Evolutionary conservation across 2,329 filamentous ascomycete species (phyloP).

Genomic region (Fusarium guadeloupense): DNA sequence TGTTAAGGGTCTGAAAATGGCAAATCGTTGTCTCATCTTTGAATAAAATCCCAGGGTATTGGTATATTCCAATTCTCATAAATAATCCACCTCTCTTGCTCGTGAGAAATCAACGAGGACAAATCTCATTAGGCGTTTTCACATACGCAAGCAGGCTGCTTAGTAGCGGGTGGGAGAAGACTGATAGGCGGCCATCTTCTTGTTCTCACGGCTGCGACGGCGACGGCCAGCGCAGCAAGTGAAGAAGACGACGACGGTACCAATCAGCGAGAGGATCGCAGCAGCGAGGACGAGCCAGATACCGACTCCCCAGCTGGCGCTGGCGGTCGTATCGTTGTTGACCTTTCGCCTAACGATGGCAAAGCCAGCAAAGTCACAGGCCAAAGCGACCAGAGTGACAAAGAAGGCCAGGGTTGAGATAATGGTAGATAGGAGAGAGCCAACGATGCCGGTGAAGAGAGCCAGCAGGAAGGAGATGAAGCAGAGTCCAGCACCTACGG

Average conservation of each 20-base stretch:
- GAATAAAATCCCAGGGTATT: constrained; percentile 6
- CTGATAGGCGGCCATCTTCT: constrained; percentile 43
- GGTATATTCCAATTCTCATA: constrained; percentile 17
- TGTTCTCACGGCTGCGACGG: constrained; percentile 42
- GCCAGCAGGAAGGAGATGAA: constrained; percentile 68
- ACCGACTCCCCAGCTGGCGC: constrained; percentile 61
- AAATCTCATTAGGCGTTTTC: neutral
- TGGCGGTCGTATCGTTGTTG: constrained; percentile 55
- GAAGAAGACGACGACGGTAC: constrained; percentile 66
- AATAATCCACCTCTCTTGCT: constrained; percentile 10
- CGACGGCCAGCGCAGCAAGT: constrained; percentile 66
- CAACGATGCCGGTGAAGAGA: constrained; percentile 61
- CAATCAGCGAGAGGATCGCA: constrained; percentile 64
- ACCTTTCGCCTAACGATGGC: constrained; percentile 62
- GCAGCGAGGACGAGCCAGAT: constrained; percentile 69
- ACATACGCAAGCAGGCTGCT: neutral
- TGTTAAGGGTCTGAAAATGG: constrained; percentile 8
- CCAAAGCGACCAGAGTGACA: constrained; percentile 58
- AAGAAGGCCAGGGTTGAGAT: constrained; percentile 61
- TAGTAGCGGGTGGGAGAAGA: constrained; percentile 31
- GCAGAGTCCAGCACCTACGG: constrained; percentile 64
- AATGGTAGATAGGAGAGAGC: constrained; percentile 61
- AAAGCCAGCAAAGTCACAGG: constrained; percentile 68
- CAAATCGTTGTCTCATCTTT: constrained; percentile 30
- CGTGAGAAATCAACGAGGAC: neutral